Percentiles rank a stretch among this genome's conserved stretches.
Conservation (phyloP, 441 rosid species). For the Aquilaria agallochum region DNA sequence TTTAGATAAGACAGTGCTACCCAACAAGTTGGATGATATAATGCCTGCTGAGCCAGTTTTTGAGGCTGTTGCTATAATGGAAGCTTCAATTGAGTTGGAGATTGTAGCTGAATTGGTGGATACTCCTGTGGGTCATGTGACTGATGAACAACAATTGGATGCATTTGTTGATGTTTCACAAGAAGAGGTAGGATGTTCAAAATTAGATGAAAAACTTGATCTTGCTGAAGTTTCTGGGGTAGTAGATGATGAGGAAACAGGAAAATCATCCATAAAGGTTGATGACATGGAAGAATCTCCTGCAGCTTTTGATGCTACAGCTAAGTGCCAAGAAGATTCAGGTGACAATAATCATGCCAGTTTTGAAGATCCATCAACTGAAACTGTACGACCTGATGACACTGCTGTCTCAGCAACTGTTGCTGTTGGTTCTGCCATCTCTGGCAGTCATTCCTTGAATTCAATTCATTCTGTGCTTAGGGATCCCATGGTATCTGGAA, state of each 20-base stretch:
- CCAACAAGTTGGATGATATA: slow-evolving; percentile 22
- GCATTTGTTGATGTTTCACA: slow-evolving; percentile 12
- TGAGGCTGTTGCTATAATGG: slow-evolving; percentile 30
- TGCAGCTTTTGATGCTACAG: slow-evolving; percentile 19
- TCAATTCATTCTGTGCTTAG: slow-evolving; percentile 25
- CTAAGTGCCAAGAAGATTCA: slow-evolving; percentile 19
- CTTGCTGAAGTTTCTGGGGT: slow-evolving; percentile 20
- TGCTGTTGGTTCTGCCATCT: slow-evolving; percentile 16
- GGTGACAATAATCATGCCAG: slow-evolving; percentile 27
- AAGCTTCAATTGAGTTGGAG: slow-evolving; percentile 24
- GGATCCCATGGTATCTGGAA: slow-evolving; percentile 18
- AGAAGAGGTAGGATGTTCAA: slow-evolving; percentile 11
- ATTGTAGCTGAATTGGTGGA: slow-evolving; percentile 23
- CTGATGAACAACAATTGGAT: slow-evolving; percentile 25
- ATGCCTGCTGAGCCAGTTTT: slow-evolving; percentile 27
- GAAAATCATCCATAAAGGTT: slow-evolving; percentile 9
- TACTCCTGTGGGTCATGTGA: slow-evolving; percentile 29
- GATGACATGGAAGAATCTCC: slow-evolving; percentile 21
- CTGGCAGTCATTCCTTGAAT: slow-evolving; percentile 30
- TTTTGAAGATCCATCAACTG: slow-evolving; percentile 30
- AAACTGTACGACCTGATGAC: slow-evolving; percentile 11
- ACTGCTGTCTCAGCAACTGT: slow-evolving; percentile 13
- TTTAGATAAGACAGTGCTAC: slow-evolving; percentile 17
- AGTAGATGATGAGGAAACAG: slow-evolving; percentile 20
- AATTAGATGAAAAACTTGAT: not conserved